Evolutionary conservation across 2,329 filamentous ascomycete species (phyloP), one percentile per base, ranked within the genome.

Genomic region (Colletotrichum simmondsii): DNA sequence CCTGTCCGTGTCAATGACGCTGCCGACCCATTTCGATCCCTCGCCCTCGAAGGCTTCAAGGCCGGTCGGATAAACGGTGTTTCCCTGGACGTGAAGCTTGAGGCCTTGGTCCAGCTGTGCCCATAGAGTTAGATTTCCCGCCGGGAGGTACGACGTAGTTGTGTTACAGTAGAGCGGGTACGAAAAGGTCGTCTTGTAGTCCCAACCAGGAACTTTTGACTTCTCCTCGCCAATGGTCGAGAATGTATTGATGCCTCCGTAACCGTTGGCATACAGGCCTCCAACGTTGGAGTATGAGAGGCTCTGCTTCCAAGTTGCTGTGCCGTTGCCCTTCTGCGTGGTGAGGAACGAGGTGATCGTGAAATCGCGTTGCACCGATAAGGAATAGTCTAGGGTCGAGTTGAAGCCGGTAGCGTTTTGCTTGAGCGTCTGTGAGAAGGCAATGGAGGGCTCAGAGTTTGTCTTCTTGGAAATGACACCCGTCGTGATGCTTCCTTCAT

Each of bases 101-200:
- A 86, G 77, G 0, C 84, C 83, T 73, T 89, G 87, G 24, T 83
- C 77, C 0, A 87, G 76, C 59, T 79, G 72, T 0, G 84, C 85
- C 77, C 77, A 82, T 63, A 90, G 81, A 16, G 84, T 85, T 62
- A 87, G 80, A 75, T 87, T 85, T 11, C 84, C 85, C 28, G 83
- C 79, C 3, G 83, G 67, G 24, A 85, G 78, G 8, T 82, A 77
- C 11, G 79, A 77, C 62, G 87, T 87, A 1, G 86, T 87, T 19
- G 86, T 88, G 76, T 89, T 64, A 89, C 89, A 77, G 76, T 84
- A 87, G 0, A 94, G 80, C 0, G 92, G 92, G 76, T 93, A 94
- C 12, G 80, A 80, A 78, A 91, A 93, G 5, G 76, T 77, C 5
- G 78, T 75, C 32, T 77, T 73, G 78, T 86, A 86, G 19, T 30